These are phyloP conservation scores for Bipolaris sorokiniana DNA, from an alignment of 2,329 filamentous ascomycete genomes.

Conservation along the genomic window DNA sequence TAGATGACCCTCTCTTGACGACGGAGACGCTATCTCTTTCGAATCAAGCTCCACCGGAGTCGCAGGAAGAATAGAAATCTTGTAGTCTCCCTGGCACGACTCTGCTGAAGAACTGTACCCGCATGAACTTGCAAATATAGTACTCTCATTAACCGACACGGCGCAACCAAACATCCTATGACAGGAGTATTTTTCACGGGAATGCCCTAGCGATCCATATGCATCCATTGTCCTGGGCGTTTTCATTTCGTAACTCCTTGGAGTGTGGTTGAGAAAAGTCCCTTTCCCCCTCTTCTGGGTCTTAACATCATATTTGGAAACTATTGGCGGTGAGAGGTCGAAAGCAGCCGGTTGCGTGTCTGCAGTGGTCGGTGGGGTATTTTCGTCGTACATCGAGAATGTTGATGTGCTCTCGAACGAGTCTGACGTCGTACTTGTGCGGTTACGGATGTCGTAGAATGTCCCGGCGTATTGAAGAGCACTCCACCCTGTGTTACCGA, in stretches of 20 bases:
- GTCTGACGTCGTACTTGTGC: constrained; percentile 23
- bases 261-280: constrained; percentile 46
- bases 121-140: constrained; percentile 3
- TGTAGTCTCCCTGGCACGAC: constrained; percentile 12
- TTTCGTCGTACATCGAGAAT: constrained; percentile 26
- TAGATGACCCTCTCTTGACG: constrained; percentile 18
- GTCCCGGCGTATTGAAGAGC: constrained; percentile 41
- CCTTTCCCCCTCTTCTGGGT: constrained; percentile 35
- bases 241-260: constrained; percentile 36
- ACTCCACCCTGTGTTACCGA: constrained; percentile 43
- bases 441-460: constrained; percentile 23
- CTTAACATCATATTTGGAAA: constrained; percentile 30
- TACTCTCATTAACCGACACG: constrained; percentile 13
- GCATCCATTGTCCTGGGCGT: constrained; percentile 24
- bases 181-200: constrained; percentile 30
- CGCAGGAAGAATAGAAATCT: constrained; percentile 16
- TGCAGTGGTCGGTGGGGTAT: constrained; percentile 21
- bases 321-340: constrained; percentile 19
- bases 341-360: constrained; percentile 17
- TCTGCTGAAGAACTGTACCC: constrained; percentile 21
- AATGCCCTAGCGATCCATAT: constrained; percentile 23
- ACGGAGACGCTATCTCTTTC: constrained; percentile 15
- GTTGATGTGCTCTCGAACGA: constrained; percentile 31
- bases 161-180: constrained; percentile 24
- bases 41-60: constrained; percentile 28